These are phyloP conservation scores for Ogataea pini DNA, from an alignment of 805 yeast species.

Conservation along the genomic window DNA sequence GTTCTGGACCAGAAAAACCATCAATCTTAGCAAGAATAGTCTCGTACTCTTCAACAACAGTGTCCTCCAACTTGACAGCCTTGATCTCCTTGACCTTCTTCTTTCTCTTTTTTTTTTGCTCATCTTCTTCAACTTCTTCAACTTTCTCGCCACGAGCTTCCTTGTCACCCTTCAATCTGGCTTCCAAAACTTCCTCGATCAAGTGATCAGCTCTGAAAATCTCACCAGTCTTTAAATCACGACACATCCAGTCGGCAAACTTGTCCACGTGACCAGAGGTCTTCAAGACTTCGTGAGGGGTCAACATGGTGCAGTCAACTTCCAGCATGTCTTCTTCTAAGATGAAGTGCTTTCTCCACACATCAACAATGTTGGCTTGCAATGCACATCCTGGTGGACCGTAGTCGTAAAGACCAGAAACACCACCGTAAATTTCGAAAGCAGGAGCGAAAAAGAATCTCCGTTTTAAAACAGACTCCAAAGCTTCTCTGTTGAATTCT, in stretches of 20 bases:
- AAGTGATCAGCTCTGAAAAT: slow-evolving; percentile 98
- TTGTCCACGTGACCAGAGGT: slow-evolving; percentile 99
- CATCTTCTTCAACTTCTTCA: slow-evolving; percentile 67
- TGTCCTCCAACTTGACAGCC: slow-evolving; percentile 83
- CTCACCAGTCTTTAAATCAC: slow-evolving; percentile 93
- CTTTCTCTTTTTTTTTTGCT: slow-evolving; percentile 86
- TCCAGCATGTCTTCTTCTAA: slow-evolving; percentile 98
- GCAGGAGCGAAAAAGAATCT: slow-evolving; percentile 98
- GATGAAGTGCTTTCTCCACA: slow-evolving; percentile 97
- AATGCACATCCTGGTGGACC: slow-evolving; percentile 99
- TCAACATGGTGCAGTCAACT: slow-evolving; percentile 96
- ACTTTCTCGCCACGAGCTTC: slow-evolving; percentile 88
- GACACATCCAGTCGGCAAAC: slow-evolving; percentile 99
- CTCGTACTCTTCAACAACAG: slow-evolving; percentile 78
- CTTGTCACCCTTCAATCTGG: slow-evolving; percentile 94
- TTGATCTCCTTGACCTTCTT: slow-evolving; percentile 95
- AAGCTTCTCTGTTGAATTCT: slow-evolving; percentile 74
- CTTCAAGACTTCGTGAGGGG: slow-evolving; percentile 96
- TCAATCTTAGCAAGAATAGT: slow-evolving; percentile 88
- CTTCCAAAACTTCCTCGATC: slow-evolving; percentile 95
- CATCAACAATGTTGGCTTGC: slow-evolving; percentile 92
- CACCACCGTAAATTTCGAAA: slow-evolving; percentile 97
- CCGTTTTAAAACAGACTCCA: slow-evolving; percentile 90
- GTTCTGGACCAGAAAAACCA: slow-evolving; percentile 89
- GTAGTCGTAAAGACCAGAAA: slow-evolving; percentile 94